Percentiles rank a stretch among this genome's conserved stretches.
Conservation (phyloP, 768 basidiomycete genomes). For the Phaeotremella fagi region DNA sequence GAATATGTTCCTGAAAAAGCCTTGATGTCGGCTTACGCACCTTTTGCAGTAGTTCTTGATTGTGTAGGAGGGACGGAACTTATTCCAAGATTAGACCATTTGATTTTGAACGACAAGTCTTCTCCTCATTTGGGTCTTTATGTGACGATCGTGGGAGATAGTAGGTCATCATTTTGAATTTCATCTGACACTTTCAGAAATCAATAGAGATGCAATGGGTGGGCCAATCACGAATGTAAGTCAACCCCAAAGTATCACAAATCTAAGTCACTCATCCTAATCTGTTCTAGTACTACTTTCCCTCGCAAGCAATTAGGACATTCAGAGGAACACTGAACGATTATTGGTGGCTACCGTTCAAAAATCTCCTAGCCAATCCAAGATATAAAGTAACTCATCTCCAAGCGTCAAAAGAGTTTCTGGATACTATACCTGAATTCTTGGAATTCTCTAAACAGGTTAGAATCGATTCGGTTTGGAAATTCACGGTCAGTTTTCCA, state of each 20-base stretch:
- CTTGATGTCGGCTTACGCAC: conserved; percentile 57
- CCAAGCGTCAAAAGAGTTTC: conserved; percentile 5
- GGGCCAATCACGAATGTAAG: conserved; percentile 26
- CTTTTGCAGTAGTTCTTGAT: conserved; percentile 59
- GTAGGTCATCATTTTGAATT: conserved; percentile 8
- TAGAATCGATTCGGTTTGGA: conserved; percentile 18
- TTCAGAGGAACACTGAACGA: conserved; percentile 14
- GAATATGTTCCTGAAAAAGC: conserved; percentile 48
- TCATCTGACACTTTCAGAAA: conserved; percentile 12
- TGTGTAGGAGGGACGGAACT: conserved; percentile 64
- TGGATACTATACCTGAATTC: conserved; percentile 21
- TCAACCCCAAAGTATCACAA: not conserved
- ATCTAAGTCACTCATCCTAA: not conserved
- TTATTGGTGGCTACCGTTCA: conserved; percentile 14
- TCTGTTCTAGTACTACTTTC: conserved; percentile 11
- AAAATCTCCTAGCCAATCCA: conserved; percentile 5
- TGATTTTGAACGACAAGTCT: conserved; percentile 63
- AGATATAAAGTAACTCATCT: conserved; percentile 26
- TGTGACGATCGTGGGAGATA: conserved; percentile 38
- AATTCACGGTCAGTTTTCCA: conserved; percentile 16
- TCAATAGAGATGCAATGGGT: conserved; percentile 22
- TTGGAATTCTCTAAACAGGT: conserved; percentile 17
- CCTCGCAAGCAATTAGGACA: conserved; percentile 10
- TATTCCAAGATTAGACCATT: conserved; percentile 67
- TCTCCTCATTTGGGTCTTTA: conserved; percentile 26